Base-by-base conservation (phyloP, 2,329 filamentous ascomycete species). In the Cytospora chrysosperma region DNA sequence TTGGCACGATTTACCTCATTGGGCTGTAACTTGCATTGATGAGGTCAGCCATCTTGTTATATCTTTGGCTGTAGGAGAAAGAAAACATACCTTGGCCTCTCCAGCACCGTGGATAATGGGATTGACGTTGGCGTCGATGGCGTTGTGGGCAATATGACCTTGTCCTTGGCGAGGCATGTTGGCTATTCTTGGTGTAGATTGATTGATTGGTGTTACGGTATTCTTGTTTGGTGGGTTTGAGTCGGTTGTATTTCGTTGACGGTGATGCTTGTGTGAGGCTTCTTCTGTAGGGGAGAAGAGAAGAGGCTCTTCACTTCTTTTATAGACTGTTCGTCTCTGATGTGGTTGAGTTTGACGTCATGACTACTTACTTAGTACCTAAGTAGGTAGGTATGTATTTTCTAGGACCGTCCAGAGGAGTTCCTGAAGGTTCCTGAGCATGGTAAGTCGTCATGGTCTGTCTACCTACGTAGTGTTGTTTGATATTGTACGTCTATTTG, bases 161-260 rank as follows among this genome's bases (percentile, higher is more conserved):
- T 79, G 78, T 79, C 80, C 80, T 65, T 79, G 73, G 70, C 80
- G 78, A 78, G 81, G 80, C 81, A 83, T 83, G 64, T 62, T 79
- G 71, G n/a, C n/a, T n/a, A 59, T 26, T 56, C 28, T 34, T 55
- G 49, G 49, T 63, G 47, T 26, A 55, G 32, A 56, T 32, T 63
- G 28, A 47, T 47, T 54, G 56, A 59, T 21, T 52, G n/a, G n/a
- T 24, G 6, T 17, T 24, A 34, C 3, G 21, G 34, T 51, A 24
- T 24, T 27, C 34, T 56, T 21, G 50, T 26, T 56, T 17, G 15
- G 1, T 40, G 37, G 5, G n/a, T 47, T n/a, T 17, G 3, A 9
- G 27, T 65, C 15, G 43, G 56, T 43, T 28, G 21, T 32, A 17
- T 34, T 9, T 28, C 21, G 19, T 55, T n/a, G 27, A 8, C 32